These are phyloP conservation scores for Primulina tabacum DNA, from an alignment of 257 asterid species.

Conservation along the genomic window DNA sequence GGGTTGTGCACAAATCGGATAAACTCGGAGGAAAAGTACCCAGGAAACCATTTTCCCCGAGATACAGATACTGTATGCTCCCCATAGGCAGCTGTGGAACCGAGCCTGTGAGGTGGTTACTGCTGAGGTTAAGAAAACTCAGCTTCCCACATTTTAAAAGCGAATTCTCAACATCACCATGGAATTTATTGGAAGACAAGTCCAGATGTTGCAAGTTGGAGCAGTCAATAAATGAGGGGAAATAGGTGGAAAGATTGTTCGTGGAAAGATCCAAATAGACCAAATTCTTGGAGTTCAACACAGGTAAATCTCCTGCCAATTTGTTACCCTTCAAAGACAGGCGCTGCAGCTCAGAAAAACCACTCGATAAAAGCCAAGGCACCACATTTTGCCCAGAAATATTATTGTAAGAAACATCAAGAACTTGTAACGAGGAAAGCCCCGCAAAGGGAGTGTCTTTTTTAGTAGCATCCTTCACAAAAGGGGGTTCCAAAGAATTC, in stretches of 20 bases:
- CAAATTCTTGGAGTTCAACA: slow-evolving; percentile 46
- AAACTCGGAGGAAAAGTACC: slow-evolving; percentile 49
- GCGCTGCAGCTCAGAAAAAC: slow-evolving; percentile 43
- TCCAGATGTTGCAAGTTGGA: slow-evolving; percentile 62
- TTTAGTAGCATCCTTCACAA: slow-evolving; percentile 15
- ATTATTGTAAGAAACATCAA: slow-evolving; percentile 83
- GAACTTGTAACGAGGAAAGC: slow-evolving; percentile 35
- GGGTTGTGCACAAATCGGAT: slow-evolving; percentile 56
- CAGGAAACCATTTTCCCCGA: slow-evolving; percentile 48
- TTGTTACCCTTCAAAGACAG: slow-evolving; percentile 68
- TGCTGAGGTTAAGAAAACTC: slow-evolving; percentile 66
- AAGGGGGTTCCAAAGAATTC: slow-evolving; percentile 55
- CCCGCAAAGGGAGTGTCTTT: neutral
- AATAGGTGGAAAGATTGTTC: slow-evolving; percentile 59
- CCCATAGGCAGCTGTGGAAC: slow-evolving; percentile 55
- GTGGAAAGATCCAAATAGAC: slow-evolving; percentile 62
- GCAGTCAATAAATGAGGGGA: slow-evolving; percentile 60
- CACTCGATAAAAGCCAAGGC: slow-evolving; percentile 55
- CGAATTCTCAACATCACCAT: slow-evolving; percentile 53
- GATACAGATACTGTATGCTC: slow-evolving; percentile 54
- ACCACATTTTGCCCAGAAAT: slow-evolving; percentile 54
- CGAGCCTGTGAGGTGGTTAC: slow-evolving; percentile 55
- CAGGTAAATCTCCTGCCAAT: slow-evolving; percentile 42
- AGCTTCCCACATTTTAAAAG: slow-evolving; percentile 58
- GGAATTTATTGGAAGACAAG: slow-evolving; percentile 66